These are phyloP conservation scores for Leptographium wingfieldii DNA, from an alignment of 2,329 filamentous ascomycete species.

Conservation along the genomic window DNA sequence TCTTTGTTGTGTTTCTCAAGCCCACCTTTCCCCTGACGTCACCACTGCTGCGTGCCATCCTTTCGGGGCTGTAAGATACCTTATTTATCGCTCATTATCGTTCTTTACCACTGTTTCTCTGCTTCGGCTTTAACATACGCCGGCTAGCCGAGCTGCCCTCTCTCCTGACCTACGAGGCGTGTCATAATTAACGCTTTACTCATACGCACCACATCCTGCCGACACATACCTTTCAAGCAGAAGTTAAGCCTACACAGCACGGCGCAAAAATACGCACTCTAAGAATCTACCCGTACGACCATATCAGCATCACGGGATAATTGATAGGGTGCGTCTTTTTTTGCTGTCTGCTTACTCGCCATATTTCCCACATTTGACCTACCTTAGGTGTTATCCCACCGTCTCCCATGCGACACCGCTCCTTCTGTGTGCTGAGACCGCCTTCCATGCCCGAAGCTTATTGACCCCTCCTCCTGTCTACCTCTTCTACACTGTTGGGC, in stretches of 20 bases:
- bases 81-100: not conserved
- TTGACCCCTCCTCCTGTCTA: too few species aligned
- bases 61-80: not conserved
- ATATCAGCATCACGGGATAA: not conserved
- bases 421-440: not conserved
- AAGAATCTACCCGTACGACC: too few species aligned
- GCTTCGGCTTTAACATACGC: too few species aligned
- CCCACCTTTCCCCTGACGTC: not conserved
- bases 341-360: not conserved
- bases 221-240: too few species aligned
- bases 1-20: not conserved
- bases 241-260: too few species aligned
- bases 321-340: not conserved
- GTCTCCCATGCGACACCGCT: not conserved
- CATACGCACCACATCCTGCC: too few species aligned
- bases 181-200: too few species aligned
- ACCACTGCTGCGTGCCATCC: not conserved
- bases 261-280: too few species aligned
- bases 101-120: too few species aligned
- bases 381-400: not conserved
- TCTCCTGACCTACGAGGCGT: too few species aligned
- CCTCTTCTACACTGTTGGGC: too few species aligned
- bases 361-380: not conserved
- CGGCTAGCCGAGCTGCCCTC: not conserved
- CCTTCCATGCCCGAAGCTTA: too few species aligned